Percentiles rank a stretch among this genome's conserved stretches.
phyloP scores from a whole-genome alignment of 768 basidiomycete genomes.

The Crucibulum laeve region DNA sequence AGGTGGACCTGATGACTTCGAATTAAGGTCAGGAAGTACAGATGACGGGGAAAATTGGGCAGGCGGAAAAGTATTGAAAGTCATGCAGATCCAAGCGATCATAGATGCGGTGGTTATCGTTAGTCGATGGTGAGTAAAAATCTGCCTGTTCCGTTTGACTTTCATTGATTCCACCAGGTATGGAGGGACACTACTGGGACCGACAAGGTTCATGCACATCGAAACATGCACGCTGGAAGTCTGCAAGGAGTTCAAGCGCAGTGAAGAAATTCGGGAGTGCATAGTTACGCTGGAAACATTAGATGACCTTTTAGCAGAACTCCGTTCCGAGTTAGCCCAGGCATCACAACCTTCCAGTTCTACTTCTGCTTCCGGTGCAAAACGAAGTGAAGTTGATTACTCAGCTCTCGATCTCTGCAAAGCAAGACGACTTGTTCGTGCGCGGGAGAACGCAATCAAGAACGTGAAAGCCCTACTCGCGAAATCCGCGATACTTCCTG shows the following conservation, averaged over 20 bases:
- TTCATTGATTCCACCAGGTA: constrained; percentile 44
- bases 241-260: constrained; percentile 60
- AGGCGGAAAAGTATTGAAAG: constrained; percentile 54
- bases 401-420: constrained; percentile 53
- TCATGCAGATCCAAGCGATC: constrained; percentile 65
- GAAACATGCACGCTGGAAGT: constrained; percentile 73
- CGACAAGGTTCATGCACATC: constrained; percentile 72
- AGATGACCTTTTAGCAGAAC: constrained; percentile 55
- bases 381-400: constrained; percentile 42
- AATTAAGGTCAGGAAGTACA: constrained; percentile 53
- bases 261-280: constrained; percentile 65
- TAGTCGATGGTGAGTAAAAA: constrained; percentile 58
- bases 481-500: constrained; percentile 18
- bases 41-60: constrained; percentile 82
- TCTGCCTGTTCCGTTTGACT: neutral
- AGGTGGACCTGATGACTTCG: constrained; percentile 72
- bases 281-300: constrained; percentile 52
- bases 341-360: no score
- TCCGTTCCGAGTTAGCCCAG: constrained; percentile 29
- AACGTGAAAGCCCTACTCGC: constrained; percentile 53
- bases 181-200: constrained; percentile 77
- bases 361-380: constrained; percentile 1
- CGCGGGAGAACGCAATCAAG: constrained; percentile 65
- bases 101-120: constrained; percentile 80
- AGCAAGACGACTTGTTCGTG: constrained; percentile 62